Conservation (phyloP, 2,329 filamentous ascomycete genomes). For the Cephalotrichum gorgonifer region DNA sequence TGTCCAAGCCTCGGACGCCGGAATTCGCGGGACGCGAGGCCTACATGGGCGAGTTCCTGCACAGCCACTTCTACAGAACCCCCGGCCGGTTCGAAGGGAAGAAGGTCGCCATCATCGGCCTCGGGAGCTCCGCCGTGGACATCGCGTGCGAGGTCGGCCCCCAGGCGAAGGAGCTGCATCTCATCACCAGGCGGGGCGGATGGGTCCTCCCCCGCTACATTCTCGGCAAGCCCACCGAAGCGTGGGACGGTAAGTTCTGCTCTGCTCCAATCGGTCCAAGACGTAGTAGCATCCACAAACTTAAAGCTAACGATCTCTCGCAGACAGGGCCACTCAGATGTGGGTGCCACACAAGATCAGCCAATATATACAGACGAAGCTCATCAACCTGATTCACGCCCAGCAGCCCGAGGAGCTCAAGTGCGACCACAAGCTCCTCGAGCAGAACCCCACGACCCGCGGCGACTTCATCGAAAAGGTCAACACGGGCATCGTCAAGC, state of each 20-base stretch:
- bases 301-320: neutral
- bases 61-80: slow-evolving; percentile 25
- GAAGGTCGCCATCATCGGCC: slow-evolving; percentile 23
- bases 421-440: slow-evolving; percentile 21
- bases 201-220: slow-evolving; percentile 27
- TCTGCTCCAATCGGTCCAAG: neutral
- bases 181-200: slow-evolving; percentile 24
- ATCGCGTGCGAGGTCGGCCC: slow-evolving; percentile 24
- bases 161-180: slow-evolving; percentile 20
- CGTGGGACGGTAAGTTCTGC: slow-evolving; percentile 19
- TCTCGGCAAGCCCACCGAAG: slow-evolving; percentile 23
- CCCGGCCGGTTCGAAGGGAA: slow-evolving; percentile 22
- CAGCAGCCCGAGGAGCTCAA: slow-evolving; percentile 17
- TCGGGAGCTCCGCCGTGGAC: slow-evolving; percentile 27
- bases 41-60: slow-evolving; percentile 23
- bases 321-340: slow-evolving; percentile 17
- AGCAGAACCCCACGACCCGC: slow-evolving; percentile 22
- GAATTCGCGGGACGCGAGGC: slow-evolving; percentile 18
- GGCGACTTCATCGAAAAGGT: slow-evolving; percentile 33
- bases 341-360: slow-evolving; percentile 16
- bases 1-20: slow-evolving; percentile 19
- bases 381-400: slow-evolving; percentile 20
- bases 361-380: slow-evolving; percentile 18
- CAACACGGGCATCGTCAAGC: slow-evolving; percentile 25
- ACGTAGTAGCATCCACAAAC: neutral